Base-by-base conservation (phyloP, 2,329 filamentous ascomycete genomes). In the Fulvia fulva region DNA sequence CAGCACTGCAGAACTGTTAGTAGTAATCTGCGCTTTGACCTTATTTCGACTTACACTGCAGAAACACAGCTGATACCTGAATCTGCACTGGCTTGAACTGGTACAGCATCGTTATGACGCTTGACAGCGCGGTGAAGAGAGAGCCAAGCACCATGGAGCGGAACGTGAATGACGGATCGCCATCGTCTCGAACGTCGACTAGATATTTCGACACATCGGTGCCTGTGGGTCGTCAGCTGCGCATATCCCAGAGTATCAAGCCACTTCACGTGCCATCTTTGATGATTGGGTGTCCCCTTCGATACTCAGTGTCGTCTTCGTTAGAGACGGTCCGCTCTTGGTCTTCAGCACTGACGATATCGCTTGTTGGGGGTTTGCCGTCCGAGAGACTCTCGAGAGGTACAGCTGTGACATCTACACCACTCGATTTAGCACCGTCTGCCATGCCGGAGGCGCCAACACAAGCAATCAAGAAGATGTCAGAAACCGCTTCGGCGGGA, bases 171-270 rank as follows among this genome's bases (percentile, higher is more conserved):
- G 58, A 55, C 14, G 58, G 58, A 45, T 60, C 58, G n/a, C 54
- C 54, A 41, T 60, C 54, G 32, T 60, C 58, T 44, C 50, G 50
- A 14, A 37, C 43, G 30, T 58, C 60, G 19, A 63, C 49, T 26
- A 63, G 47, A 34, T 58, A 59, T 16, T 51, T 55, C 21, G 61
- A 63, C 1, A 63, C 61, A 21, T 63, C 61, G 12, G 44, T 25
- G 14, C 61, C 61, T 59, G 21, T 14, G 3, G 25, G 12, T 14
- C 21, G 37, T 54, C 25, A 54, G 52, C 25, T 41, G 22, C 9
- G 37, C 34, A n/a, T 30, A 5, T 41, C 30, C 28, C 21, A 28
- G 16, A 43, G 21, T 16, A 4, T 21, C 19, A 28, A 46, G 21
- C 37, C 23, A 25, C 21, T 12, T 8, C 25, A 47, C 22, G 8